phyloP scores from a whole-genome alignment of 805 yeast species.

The Crinitomyces ghanaensis region DNA sequence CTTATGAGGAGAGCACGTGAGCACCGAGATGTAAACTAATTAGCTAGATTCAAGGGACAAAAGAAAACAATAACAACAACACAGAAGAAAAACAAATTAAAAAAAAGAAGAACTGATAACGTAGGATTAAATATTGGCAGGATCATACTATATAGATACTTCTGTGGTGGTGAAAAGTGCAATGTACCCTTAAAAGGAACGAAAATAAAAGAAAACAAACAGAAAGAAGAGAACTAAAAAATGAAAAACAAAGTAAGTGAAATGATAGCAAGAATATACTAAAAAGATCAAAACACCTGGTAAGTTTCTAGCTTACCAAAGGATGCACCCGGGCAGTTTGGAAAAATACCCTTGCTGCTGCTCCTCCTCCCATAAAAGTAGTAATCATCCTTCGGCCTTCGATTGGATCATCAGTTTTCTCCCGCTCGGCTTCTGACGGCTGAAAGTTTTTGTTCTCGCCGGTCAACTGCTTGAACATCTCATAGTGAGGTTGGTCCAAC shows the following conservation, averaged over 20 bases:
- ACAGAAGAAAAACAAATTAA: too few relatives aligned
- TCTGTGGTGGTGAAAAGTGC: not conserved
- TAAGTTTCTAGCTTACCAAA: too few relatives aligned
- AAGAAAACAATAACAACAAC: too few relatives aligned
- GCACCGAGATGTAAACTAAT: too few relatives aligned
- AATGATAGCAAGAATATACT: too few relatives aligned
- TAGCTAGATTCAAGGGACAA: too few relatives aligned
- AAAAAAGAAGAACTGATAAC: too few relatives aligned
- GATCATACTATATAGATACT: not conserved
- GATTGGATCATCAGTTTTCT: constrained; percentile 30
- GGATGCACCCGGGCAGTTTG: constrained; percentile 52
- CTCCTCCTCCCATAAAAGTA: constrained; percentile 49
- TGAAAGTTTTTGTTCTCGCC: constrained; percentile 41
- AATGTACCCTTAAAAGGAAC: not conserved
- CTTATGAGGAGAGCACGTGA: too few relatives aligned
- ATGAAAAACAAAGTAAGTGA: too few relatives aligned
- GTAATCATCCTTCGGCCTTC: constrained; percentile 32
- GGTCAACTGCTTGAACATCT: constrained; percentile 40
- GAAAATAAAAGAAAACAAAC: not conserved
- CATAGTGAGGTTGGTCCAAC: constrained; percentile 39
- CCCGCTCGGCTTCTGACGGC: constrained; percentile 42
- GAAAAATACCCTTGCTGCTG: constrained; percentile 60
- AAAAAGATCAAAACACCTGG: not conserved
- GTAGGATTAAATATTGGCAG: too few relatives aligned
- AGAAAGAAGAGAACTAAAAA: too few relatives aligned